These are phyloP conservation scores for Ceratorhiza oryzae-sativae DNA, from an alignment of 1,284 basidiomycete genomes.

Conservation along the genomic window DNA sequence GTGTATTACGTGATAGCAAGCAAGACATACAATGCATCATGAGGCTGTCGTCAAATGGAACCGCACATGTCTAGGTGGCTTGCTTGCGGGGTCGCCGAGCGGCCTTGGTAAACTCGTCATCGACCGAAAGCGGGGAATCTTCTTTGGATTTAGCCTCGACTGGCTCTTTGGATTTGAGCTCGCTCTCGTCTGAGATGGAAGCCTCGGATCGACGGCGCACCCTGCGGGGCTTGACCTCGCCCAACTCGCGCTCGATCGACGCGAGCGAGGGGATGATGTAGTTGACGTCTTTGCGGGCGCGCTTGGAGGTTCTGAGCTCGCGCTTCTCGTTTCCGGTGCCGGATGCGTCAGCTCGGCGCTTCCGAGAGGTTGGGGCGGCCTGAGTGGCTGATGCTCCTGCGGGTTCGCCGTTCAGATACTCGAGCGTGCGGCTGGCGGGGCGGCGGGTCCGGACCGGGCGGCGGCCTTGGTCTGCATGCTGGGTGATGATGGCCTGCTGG, in stretches of 20 bases:
- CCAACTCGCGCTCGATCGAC: conserved; percentile 30
- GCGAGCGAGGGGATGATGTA: conserved; percentile 27
- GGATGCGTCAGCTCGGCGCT: conserved; percentile 30
- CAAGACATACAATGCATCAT: not conserved
- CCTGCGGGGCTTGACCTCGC: not conserved
- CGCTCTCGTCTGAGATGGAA: conserved; percentile 3
- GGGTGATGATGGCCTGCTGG: not conserved
- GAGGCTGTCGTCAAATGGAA: not conserved
- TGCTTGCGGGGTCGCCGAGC: not conserved
- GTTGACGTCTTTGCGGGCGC: conserved; percentile 31
- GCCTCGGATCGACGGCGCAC: not conserved
- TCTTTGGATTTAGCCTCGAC: not conserved
- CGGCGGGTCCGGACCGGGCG: conserved; percentile 18
- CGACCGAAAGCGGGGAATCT: conserved; percentile 20
- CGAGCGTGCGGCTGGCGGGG: conserved; percentile 37
- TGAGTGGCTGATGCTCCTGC: not conserved
- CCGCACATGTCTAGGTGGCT: conserved; percentile 5
- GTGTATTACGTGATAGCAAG: not conserved
- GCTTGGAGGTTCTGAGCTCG: conserved; percentile 16
- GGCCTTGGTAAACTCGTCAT: not conserved
- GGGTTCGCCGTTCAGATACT: conserved; percentile 19
- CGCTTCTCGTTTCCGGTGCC: conserved; percentile 5
- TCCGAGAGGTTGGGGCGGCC: conserved; percentile 11
- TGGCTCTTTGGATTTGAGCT: not conserved
- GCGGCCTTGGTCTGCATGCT: not conserved